These are phyloP conservation scores for Aschersonia sp. DNA, from an alignment of 2,329 filamentous ascomycete genomes.

Conservation along the genomic window DNA sequence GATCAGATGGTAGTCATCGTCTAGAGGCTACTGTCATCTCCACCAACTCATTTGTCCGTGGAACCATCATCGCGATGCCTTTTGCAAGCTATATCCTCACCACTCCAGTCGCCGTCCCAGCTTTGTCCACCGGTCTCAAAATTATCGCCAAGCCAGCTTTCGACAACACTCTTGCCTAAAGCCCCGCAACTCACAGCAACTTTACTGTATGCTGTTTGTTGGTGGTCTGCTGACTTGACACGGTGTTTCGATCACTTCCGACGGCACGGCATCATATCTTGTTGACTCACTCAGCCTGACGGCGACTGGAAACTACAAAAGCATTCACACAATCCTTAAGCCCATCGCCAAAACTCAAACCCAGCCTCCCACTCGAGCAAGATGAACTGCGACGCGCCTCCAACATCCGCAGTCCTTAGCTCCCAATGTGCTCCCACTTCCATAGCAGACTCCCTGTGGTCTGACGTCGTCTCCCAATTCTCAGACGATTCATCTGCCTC, in stretches of 20 bases:
- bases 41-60: slow-evolving; percentile 9
- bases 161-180: slow-evolving; percentile 26
- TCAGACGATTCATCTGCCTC: slow-evolving; percentile 56
- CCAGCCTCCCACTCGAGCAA: slow-evolving; percentile 20
- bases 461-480: slow-evolving; percentile 53
- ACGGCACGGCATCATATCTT: slow-evolving; percentile 25
- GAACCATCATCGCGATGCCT: slow-evolving; percentile 39
- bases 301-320: slow-evolving; percentile 34
- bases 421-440: slow-evolving; percentile 51
- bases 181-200: slow-evolving; percentile 2
- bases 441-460: slow-evolving; percentile 59
- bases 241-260: slow-evolving; percentile 15
- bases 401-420: slow-evolving; percentile 36
- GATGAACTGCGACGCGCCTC: slow-evolving; percentile 41
- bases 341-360: slow-evolving; percentile 9
- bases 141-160: slow-evolving; percentile 34
- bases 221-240: slow-evolving; percentile 21
- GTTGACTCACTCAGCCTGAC: slow-evolving; percentile 35
- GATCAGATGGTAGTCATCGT: slow-evolving; percentile 18
- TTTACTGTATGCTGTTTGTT: slow-evolving; percentile 14
- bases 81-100: slow-evolving; percentile 32
- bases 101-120: slow-evolving; percentile 49
- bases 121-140: slow-evolving; percentile 45
- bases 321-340: slow-evolving; percentile 7
- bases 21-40: slow-evolving; percentile 13